phyloP scores from a whole-genome alignment of 192 early-diverging fungal genomes.

The Coemansia sp. region DNA sequence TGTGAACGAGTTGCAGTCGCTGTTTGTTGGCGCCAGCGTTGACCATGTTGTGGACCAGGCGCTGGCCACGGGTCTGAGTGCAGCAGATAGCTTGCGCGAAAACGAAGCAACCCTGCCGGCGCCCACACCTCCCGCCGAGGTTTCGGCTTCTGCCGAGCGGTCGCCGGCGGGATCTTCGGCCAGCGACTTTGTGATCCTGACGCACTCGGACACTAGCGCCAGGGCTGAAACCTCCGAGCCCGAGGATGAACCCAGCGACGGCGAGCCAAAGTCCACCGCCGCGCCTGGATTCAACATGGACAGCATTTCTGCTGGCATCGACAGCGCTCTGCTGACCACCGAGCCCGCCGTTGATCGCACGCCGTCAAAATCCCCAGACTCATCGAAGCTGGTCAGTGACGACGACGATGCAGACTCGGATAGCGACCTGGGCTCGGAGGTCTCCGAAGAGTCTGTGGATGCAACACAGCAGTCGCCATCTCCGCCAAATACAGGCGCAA shows the following conservation, averaged over 20 bases:
- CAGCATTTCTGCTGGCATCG: conserved; percentile 14
- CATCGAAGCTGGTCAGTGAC: not conserved
- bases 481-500: not conserved
- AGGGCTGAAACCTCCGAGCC: not conserved
- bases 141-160: not conserved
- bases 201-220: conserved; percentile 11
- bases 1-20: not conserved
- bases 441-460: not conserved
- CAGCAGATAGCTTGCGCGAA: not conserved
- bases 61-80: not conserved
- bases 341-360: not conserved
- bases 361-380: too few relatives aligned
- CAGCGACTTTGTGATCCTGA: conserved; percentile 22
- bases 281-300: conserved; percentile 10
- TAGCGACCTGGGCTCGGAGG: not conserved
- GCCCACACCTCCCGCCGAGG: not conserved
- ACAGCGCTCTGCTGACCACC: not conserved
- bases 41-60: conserved; percentile 2
- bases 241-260: not conserved
- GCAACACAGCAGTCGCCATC: too few relatives aligned
- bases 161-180: conserved; percentile 8
- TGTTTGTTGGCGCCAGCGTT: not conserved
- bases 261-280: not conserved
- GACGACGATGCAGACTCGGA: conserved; percentile 3
- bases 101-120: not conserved